phyloP scores from a whole-genome alignment of 768 basidiomycete genomes.

The Antrodiella citrinella region DNA sequence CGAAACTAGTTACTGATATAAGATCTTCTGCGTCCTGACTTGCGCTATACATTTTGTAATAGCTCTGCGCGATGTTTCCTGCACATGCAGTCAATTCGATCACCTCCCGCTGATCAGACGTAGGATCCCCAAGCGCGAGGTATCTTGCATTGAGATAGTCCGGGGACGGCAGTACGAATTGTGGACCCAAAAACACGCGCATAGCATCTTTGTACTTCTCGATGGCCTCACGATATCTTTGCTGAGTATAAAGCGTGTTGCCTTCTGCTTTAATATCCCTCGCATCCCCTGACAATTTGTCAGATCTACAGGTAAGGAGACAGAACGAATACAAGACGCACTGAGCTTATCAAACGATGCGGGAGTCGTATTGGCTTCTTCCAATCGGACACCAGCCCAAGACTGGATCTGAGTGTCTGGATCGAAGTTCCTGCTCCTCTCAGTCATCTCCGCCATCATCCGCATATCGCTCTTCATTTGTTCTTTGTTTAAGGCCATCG shows the following conservation, averaged over 20 bases:
- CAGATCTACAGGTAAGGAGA: neutral
- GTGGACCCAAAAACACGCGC: neutral
- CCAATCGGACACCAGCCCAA: neutral
- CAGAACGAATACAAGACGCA: too few species aligned
- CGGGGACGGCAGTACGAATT: neutral
- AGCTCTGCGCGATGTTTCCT: neutral
- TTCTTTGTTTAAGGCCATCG: neutral
- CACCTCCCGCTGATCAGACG: neutral
- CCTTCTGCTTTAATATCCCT: neutral
- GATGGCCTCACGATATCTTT: neutral
- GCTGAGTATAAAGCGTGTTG: neutral
- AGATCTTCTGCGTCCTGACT: neutral
- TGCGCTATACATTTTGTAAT: neutral
- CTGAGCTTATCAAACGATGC: too few species aligned
- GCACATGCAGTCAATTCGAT: neutral
- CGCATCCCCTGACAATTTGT: neutral
- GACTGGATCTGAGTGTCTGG: neutral
- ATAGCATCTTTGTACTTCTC: neutral
- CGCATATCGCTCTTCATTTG: neutral
- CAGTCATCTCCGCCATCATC: neutral
- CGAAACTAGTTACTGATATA: neutral
- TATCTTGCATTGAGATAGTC: neutral
- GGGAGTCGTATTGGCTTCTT: neutral
- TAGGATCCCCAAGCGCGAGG: neutral
- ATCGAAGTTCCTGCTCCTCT: neutral